phyloP scores from a whole-genome alignment of 176 grass and related monocot species.

The Phragmites australis region DNA sequence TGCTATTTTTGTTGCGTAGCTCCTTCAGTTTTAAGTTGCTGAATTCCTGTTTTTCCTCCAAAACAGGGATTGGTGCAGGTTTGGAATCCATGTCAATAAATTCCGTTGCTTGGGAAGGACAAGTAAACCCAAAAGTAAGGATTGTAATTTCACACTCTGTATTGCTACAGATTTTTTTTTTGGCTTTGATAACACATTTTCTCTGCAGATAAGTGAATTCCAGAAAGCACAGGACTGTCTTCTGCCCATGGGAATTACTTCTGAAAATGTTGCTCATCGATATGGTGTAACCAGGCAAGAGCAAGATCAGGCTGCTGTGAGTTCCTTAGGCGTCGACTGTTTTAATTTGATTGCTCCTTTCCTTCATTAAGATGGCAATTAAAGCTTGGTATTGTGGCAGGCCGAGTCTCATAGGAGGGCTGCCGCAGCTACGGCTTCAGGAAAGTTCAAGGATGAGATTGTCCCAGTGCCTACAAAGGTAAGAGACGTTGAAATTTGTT shows the following conservation, averaged over 20 bases:
- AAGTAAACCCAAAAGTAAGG: constrained; percentile 88
- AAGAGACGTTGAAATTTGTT: neutral
- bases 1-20: neutral
- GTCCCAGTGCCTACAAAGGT: constrained; percentile 93
- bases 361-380: neutral
- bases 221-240: constrained; percentile 95
- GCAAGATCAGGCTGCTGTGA: constrained; percentile 94
- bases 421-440: constrained; percentile 79
- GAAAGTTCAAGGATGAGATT: constrained; percentile 98
- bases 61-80: constrained; percentile 87
- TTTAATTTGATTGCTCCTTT: neutral
- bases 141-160: neutral
- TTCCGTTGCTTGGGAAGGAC: constrained; percentile 76
- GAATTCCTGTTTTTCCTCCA: constrained; percentile 10
- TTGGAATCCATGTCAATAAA: constrained; percentile 84
- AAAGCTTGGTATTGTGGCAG: constrained; percentile 29
- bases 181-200: constrained; percentile 21
- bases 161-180: neutral
- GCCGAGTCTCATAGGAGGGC: constrained; percentile 87
- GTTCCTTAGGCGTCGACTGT: constrained; percentile 27
- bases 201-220: constrained; percentile 58
- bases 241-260: constrained; percentile 96
- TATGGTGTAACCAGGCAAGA: constrained; percentile 85
- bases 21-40: constrained; percentile 10
- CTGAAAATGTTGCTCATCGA: constrained; percentile 91